These are phyloP conservation scores for Fraxinus platypoda DNA, from an alignment of 305 asterid species.

Conservation along the genomic window DNA sequence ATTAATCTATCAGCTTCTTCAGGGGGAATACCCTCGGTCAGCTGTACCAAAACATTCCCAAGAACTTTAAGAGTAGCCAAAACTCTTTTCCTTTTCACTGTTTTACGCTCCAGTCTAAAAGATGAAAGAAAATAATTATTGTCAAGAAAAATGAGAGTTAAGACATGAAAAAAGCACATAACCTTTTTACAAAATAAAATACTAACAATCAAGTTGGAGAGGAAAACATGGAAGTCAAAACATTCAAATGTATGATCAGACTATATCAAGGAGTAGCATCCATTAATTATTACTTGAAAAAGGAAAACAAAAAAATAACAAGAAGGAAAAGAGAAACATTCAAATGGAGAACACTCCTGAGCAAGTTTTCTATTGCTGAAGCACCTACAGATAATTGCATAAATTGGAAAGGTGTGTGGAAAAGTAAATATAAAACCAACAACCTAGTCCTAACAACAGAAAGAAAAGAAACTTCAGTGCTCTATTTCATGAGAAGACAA, in stretches of 20 bases:
- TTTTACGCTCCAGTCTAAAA: slow-evolving; percentile 82
- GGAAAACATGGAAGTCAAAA: background rate
- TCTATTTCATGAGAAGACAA: background rate
- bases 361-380: background rate
- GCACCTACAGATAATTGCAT: background rate
- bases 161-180: slow-evolving; percentile 3
- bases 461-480: background rate
- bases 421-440: background rate
- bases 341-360: background rate
- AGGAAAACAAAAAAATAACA: background rate
- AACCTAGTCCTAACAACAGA: background rate
- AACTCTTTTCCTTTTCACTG: slow-evolving; percentile 76
- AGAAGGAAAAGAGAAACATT: background rate
- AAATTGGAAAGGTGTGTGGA: background rate
- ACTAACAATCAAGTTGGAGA: background rate
- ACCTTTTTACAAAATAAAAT: background rate
- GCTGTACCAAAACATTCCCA: slow-evolving; percentile 77
- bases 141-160: slow-evolving; percentile 13
- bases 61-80: slow-evolving; percentile 89
- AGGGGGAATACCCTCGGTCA: slow-evolving; percentile 78
- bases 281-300: background rate
- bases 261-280: background rate
- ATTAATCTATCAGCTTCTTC: slow-evolving; percentile 92
- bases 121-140: slow-evolving; percentile 15
- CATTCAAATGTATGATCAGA: background rate